phyloP scores from a whole-genome alignment of 495 filamentous ascomycete species.

The Aeminium ludgeri region DNA sequence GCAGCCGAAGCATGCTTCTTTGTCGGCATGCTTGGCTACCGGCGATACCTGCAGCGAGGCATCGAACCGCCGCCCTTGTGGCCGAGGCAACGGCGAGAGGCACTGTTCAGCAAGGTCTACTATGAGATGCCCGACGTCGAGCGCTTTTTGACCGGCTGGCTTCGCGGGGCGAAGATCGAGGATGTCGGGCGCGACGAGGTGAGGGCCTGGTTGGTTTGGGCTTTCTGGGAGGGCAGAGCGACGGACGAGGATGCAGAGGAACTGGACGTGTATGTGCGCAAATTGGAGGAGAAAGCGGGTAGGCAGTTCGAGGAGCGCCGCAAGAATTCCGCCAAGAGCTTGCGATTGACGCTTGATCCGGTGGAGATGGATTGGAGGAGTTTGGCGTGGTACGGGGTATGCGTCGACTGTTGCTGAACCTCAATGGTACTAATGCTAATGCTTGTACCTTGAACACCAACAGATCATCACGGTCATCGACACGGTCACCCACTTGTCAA shows the following conservation, averaged over 20 bases:
- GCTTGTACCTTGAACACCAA: not conserved
- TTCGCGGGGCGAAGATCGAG: constrained; percentile 37
- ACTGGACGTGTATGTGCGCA: constrained; percentile 37
- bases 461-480: constrained; percentile 16
- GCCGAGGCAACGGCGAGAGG: constrained; percentile 25
- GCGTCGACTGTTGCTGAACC: no score
- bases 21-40: constrained; percentile 35
- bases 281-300: constrained; percentile 33
- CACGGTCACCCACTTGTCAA: constrained; percentile 8
- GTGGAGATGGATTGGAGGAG: constrained; percentile 44
- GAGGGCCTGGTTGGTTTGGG: constrained; percentile 48
- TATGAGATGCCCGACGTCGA: constrained; percentile 37
- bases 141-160: constrained; percentile 45
- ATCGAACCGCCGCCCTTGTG: constrained; percentile 37
- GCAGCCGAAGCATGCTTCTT: constrained; percentile 36
- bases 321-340: constrained; percentile 37
- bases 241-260: constrained; percentile 34
- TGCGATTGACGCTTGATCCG: constrained; percentile 48
- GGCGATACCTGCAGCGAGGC: constrained; percentile 30
- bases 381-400: constrained; percentile 45
- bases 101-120: constrained; percentile 38
- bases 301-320: constrained; percentile 24
- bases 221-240: constrained; percentile 29
- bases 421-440: no score
- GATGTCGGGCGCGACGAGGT: constrained; percentile 51